Conservation (phyloP, 2,329 filamentous ascomycete species). For the Thelonectria discophora region DNA sequence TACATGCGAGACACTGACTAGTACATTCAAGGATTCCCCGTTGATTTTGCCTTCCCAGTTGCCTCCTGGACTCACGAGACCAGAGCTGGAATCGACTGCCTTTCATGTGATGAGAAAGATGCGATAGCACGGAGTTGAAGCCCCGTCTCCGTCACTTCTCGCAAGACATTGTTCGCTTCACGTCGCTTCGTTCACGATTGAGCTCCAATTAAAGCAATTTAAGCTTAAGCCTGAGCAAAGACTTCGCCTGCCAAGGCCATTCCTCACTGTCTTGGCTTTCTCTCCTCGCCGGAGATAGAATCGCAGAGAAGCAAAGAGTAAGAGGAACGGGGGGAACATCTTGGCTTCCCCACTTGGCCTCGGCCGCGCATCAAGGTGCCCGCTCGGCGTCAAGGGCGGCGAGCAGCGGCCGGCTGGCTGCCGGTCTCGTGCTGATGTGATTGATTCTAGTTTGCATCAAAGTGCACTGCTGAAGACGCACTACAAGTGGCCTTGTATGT, state of each 20-base stretch:
- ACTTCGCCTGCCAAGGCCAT: not conserved
- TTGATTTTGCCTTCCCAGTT: not conserved
- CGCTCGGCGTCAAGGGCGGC: not conserved
- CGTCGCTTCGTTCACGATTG: not conserved
- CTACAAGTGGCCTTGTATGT: not conserved
- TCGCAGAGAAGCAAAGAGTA: conserved; percentile 8
- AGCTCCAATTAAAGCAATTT: not conserved
- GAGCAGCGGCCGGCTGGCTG: not conserved
- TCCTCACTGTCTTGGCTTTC: not conserved
- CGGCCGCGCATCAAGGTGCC: not conserved
- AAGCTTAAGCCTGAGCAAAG: not conserved
- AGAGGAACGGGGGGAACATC: not conserved
- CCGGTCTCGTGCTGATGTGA: not conserved
- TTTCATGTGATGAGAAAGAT: not conserved
- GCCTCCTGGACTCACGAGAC: not conserved
- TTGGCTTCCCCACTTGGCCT: conserved; percentile 4
- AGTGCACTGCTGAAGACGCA: not conserved
- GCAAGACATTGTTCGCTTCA: not conserved
- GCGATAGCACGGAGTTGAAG: not conserved
- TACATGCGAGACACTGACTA: not conserved
- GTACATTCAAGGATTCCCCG: not conserved
- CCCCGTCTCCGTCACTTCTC: not conserved
- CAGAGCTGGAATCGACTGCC: too few relatives aligned
- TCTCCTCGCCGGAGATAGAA: conserved; percentile 1
- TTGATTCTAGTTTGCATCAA: not conserved